A percentile compares a stretch with the other conserved stretches of the same genome.
phyloP scores from a whole-genome alignment of 257 asterid species.

The Capsicum baccatum region DNA sequence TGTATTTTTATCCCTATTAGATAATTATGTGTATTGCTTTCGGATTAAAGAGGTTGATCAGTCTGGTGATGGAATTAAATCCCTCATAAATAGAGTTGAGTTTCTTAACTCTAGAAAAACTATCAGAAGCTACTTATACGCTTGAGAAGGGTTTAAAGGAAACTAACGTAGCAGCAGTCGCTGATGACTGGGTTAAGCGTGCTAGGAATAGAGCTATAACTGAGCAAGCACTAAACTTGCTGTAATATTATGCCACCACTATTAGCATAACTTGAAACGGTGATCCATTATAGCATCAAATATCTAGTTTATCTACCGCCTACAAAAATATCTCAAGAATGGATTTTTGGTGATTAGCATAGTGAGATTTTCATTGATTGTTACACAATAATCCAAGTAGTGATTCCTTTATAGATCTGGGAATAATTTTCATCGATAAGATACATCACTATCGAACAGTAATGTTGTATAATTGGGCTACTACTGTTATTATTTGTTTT shows the following conservation, averaged over 20 bases:
- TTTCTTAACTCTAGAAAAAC: conserved; percentile 74
- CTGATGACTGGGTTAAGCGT: conserved; percentile 66
- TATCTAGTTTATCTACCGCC: neutral
- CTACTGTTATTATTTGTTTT: conserved; percentile 5
- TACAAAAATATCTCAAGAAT: neutral
- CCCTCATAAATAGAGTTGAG: conserved; percentile 76
- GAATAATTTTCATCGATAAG: conserved; percentile 10
- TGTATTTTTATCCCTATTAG: neutral
- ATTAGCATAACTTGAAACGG: conserved; percentile 58
- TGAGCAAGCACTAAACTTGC: conserved; percentile 76
- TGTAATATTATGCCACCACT: conserved; percentile 81
- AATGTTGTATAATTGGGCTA: neutral
- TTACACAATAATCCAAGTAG: conserved; percentile 18
- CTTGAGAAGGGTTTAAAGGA: conserved; percentile 81
- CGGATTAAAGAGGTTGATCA: conserved; percentile 76
- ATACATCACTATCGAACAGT: conserved; percentile 7
- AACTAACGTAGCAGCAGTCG: conserved; percentile 77
- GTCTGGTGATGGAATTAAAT: conserved; percentile 87
- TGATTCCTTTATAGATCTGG: neutral
- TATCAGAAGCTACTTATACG: conserved; percentile 82
- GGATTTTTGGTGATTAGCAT: conserved; percentile 26
- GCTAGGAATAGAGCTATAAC: conserved; percentile 81
- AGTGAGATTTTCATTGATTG: conserved; percentile 19
- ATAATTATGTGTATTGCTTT: conserved; percentile 8
- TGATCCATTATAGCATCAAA: neutral